Evolutionary conservation across 2,329 filamentous ascomycete species (phyloP).

Genomic region (Aschersonia sp.): DNA sequence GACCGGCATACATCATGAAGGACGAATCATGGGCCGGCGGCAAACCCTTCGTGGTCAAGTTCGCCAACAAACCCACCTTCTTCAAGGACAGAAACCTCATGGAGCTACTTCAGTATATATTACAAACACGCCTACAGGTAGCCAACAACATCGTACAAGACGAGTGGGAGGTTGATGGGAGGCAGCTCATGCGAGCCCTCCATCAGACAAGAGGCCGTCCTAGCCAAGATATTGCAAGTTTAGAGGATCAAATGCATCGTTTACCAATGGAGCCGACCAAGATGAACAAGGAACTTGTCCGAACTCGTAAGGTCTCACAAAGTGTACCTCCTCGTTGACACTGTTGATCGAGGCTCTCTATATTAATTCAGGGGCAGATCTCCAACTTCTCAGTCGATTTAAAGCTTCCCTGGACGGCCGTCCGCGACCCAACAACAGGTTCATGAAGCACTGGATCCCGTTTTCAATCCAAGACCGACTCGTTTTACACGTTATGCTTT

Average conservation of each 20-base stretch:
- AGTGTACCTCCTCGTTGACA: too few relatives aligned
- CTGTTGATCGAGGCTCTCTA: background rate
- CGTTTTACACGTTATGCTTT: constrained; percentile 31
- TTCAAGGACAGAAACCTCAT: constrained; percentile 13
- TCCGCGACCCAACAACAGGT: constrained; percentile 26
- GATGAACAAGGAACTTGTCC: constrained; percentile 31
- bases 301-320: constrained; percentile 22
- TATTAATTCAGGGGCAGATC: constrained; percentile 16
- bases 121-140: constrained; percentile 14
- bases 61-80: constrained; percentile 12
- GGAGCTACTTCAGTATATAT: constrained; percentile 13
- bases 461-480: constrained; percentile 34
- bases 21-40: constrained; percentile 3
- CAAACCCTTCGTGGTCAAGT: constrained; percentile 11
- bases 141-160: constrained; percentile 15
- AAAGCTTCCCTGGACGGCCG: constrained; percentile 34
- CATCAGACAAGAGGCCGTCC: constrained; percentile 7
- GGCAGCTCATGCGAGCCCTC: constrained; percentile 10
- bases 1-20: constrained; percentile 4
- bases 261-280: constrained; percentile 26
- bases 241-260: constrained; percentile 22
- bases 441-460: constrained; percentile 32
- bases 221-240: constrained; percentile 9
- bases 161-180: constrained; percentile 15
- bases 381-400: constrained; percentile 34